phyloP scores from a whole-genome alignment of 1,139 yeast genomes.

The Suhomyces atakaporum region DNA sequence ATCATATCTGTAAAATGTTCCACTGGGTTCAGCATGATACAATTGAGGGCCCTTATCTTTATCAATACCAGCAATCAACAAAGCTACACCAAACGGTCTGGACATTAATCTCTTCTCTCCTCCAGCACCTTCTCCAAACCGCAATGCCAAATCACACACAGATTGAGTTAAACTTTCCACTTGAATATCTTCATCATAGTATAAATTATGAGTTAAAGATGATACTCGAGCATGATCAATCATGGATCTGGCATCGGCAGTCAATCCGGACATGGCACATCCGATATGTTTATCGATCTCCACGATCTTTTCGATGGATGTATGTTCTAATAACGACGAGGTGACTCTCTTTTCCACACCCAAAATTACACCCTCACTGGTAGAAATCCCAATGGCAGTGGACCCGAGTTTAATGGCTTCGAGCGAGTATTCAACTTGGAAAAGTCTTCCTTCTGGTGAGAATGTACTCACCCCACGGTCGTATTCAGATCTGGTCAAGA shows the following conservation, averaged over 20 bases:
- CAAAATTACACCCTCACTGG: conserved; percentile 94
- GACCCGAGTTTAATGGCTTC: conserved; percentile 97
- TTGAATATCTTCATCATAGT: conserved; percentile 89
- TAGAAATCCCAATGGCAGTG: conserved; percentile 95
- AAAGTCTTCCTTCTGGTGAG: conserved; percentile 97
- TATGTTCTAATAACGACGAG: conserved; percentile 84
- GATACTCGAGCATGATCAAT: conserved; percentile 97
- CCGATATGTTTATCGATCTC: conserved; percentile 95
- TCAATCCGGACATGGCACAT: conserved; percentile 97
- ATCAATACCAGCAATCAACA: conserved; percentile 93
- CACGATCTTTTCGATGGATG: conserved; percentile 93
- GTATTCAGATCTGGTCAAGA: conserved; percentile 97
- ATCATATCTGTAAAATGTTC: conserved; percentile 95
- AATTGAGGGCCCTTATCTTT: conserved; percentile 93
- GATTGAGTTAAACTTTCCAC: conserved; percentile 95
- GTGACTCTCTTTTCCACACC: conserved; percentile 98
- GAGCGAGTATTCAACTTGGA: conserved; percentile 96
- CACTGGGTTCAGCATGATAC: conserved; percentile 98
- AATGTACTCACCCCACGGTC: conserved; percentile 98
- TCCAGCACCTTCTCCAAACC: conserved; percentile 98
- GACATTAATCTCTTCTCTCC: conserved; percentile 98
- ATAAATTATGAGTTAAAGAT: conserved; percentile 83
- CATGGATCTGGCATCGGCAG: conserved; percentile 98
- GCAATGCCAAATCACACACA: conserved; percentile 92
- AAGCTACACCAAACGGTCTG: conserved; percentile 98